A percentile compares a stretch with the other conserved stretches of the same genome.
phyloP scores from a whole-genome alignment of 2,329 filamentous ascomycete genomes.

The Stenocarpella maydis region DNA sequence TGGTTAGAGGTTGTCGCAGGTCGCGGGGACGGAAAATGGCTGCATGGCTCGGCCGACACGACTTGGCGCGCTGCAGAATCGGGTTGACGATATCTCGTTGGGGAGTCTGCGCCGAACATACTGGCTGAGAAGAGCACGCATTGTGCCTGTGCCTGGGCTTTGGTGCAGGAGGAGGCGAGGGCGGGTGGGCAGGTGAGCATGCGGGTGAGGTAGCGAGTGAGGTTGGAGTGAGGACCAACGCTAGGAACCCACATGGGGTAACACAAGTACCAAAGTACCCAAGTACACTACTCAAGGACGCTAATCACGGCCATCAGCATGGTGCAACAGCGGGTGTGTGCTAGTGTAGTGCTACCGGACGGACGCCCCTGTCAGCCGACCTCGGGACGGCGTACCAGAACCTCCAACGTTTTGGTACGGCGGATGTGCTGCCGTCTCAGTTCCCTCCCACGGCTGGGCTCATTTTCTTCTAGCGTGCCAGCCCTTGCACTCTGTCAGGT shows the following conservation, averaged over 20 bases:
- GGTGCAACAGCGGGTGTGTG: constrained; percentile 20
- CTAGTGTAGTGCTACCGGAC: not conserved
- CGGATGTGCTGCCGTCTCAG: not conserved
- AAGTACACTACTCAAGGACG: no score
- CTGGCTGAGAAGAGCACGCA: not conserved
- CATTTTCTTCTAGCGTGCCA: not conserved
- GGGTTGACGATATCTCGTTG: not conserved
- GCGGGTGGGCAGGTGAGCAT: not conserved
- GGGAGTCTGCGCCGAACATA: not conserved
- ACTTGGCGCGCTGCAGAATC: not conserved
- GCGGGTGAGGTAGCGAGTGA: not conserved
- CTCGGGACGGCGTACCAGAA: not conserved
- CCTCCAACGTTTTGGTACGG: constrained; percentile 5
- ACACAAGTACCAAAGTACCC: no score
- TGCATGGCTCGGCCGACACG: not conserved
- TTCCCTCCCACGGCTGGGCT: not conserved
- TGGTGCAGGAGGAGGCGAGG: not conserved
- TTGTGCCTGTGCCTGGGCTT: not conserved
- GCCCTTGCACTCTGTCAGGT: no score
- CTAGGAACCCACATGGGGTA: constrained; percentile 11
- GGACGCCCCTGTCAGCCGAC: no score
- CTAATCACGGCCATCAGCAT: constrained; percentile 18
- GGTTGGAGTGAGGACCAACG: constrained; percentile 4
- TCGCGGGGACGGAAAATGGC: not conserved
- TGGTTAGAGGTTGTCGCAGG: not conserved